phyloP scores from a whole-genome alignment of 139 green algal genomes.

The Tetradesmus obliquus region DNA sequence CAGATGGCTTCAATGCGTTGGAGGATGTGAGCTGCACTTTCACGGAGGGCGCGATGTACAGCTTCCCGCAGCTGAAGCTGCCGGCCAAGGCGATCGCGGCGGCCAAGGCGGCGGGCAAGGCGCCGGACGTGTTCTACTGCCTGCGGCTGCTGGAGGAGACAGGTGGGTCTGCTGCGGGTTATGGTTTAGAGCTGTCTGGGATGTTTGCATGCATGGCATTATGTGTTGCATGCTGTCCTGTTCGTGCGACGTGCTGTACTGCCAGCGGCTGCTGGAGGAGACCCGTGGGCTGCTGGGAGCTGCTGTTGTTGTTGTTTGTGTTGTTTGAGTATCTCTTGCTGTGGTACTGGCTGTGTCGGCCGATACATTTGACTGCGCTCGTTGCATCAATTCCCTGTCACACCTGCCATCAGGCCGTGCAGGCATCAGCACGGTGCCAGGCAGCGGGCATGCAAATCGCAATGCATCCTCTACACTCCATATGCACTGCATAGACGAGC shows the following conservation, averaged over 20 bases:
- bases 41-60: slow-evolving; percentile 92
- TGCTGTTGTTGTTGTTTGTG: too few relatives aligned
- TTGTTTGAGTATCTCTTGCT: too few relatives aligned
- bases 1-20: slow-evolving; percentile 85
- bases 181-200: too few relatives aligned
- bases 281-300: too few relatives aligned
- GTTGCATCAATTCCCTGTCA: too few relatives aligned
- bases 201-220: neutral
- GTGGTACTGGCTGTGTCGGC: too few relatives aligned
- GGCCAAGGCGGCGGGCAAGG: slow-evolving; percentile 80
- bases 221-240: neutral
- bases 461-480: too few relatives aligned
- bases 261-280: too few relatives aligned
- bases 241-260: too few relatives aligned
- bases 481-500: slow-evolving; percentile 50
- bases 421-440: neutral
- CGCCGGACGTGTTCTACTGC: slow-evolving; percentile 92
- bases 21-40: slow-evolving; percentile 87
- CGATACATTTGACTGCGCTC: too few relatives aligned
- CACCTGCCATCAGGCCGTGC: neutral
- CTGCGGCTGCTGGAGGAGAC: slow-evolving; percentile 87
- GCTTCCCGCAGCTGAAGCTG: slow-evolving; percentile 79
- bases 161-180: slow-evolving; percentile 66
- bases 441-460: too few relatives aligned
- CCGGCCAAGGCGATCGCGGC: slow-evolving; percentile 76